A percentile compares a stretch with the other conserved stretches of the same genome.
These are phyloP conservation scores for Verticillium albo-atrum DNA, from an alignment of 2,329 filamentous ascomycete genomes.

Conservation along the genomic window DNA sequence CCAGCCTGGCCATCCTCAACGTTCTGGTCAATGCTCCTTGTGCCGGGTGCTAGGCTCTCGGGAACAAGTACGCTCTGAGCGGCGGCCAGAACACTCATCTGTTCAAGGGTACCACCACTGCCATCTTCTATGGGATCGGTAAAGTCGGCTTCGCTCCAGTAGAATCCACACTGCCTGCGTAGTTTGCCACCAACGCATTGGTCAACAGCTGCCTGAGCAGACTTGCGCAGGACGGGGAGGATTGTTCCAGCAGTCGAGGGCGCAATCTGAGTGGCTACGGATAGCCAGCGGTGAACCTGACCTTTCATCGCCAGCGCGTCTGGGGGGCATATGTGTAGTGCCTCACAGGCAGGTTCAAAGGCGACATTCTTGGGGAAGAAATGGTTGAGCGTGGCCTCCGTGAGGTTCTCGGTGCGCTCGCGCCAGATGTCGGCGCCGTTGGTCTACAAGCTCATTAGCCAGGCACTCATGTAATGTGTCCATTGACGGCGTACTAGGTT, in stretches of 20 bases:
- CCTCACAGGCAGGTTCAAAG: conserved; percentile 59
- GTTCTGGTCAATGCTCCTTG: background rate
- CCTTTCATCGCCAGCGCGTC: conserved; percentile 59
- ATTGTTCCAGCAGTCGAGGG: conserved; percentile 41
- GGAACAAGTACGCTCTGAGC: conserved; percentile 47
- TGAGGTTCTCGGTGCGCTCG: conserved; percentile 35
- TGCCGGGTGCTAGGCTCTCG: background rate
- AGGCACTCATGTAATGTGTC: no score
- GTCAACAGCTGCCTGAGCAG: conserved; percentile 42
- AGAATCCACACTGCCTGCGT: conserved; percentile 42
- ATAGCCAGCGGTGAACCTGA: conserved; percentile 48
- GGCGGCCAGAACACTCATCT: conserved; percentile 54
- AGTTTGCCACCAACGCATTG: conserved; percentile 43
- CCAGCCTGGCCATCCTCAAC: background rate
- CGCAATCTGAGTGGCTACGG: conserved; percentile 41
- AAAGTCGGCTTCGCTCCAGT: conserved; percentile 31
- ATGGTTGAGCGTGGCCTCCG: conserved; percentile 29
- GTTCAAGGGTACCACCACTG: conserved; percentile 48
- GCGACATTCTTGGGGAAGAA: conserved; percentile 53
- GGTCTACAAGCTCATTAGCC: conserved; percentile 2
- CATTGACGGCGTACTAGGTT: conserved; percentile 40
- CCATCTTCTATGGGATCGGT: conserved; percentile 35
- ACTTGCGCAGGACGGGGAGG: conserved; percentile 37
- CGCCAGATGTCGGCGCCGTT: conserved; percentile 14
- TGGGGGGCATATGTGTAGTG: conserved; percentile 42